These are phyloP conservation scores for Jaminaea rosea DNA, from an alignment of 1,284 basidiomycete genomes.

Conservation along the genomic window DNA sequence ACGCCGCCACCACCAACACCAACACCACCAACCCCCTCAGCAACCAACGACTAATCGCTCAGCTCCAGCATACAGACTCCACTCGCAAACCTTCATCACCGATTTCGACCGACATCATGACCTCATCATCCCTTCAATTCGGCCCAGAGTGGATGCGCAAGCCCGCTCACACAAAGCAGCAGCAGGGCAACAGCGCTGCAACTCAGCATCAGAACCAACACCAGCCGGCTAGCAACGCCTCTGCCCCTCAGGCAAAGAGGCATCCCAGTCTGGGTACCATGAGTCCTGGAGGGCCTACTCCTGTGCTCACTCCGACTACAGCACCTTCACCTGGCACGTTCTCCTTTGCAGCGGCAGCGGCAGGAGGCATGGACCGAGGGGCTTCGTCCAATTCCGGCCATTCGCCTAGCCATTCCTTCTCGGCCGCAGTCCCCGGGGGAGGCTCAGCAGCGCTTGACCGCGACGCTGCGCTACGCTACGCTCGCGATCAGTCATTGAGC, in stretches of 20 bases:
- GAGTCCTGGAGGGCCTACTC: conserved; percentile 10
- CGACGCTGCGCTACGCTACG: conserved; percentile 12
- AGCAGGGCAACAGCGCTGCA: conserved; percentile 14
- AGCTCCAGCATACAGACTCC: too few species aligned
- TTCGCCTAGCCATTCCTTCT: conserved; percentile 5
- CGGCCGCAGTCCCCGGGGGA: conserved; percentile 10
- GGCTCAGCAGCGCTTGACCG: conserved; percentile 10
- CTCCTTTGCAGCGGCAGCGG: conserved; percentile 35
- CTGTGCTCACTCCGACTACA: conserved; percentile 9
- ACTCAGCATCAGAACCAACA: conserved; percentile 6
- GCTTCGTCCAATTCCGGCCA: conserved; percentile 16
- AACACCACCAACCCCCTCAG: too few species aligned
- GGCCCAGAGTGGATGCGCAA: conserved; percentile 45
- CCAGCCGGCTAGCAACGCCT: neutral
- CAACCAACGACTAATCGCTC: too few species aligned
- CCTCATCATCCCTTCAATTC: conserved; percentile 37
- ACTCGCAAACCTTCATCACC: too few species aligned
- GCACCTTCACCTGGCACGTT: conserved; percentile 29
- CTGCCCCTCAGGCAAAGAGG: conserved; percentile 9
- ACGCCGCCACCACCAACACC: too few species aligned
- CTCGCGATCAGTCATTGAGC: conserved; percentile 23
- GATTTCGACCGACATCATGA: too few species aligned
- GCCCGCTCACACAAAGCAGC: conserved; percentile 10
- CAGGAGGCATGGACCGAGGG: conserved; percentile 4
- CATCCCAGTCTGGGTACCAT: conserved; percentile 15